Evolutionary conservation across 768 basidiomycete genomes (phyloP).

Genomic region (Leccinum variicolor): DNA sequence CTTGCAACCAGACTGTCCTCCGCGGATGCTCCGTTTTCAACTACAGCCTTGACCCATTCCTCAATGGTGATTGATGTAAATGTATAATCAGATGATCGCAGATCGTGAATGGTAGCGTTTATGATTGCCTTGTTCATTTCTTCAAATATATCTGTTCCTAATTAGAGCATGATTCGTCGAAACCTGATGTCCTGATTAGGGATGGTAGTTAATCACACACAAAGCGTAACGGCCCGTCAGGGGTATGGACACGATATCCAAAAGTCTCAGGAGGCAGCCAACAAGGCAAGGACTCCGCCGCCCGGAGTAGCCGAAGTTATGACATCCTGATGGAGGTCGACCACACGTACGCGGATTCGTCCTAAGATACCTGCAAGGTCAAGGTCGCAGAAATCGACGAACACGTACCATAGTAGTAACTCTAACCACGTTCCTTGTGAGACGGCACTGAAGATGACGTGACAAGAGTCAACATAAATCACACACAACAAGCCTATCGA

Average conservation of each 20-base stretch:
- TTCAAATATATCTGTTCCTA: background rate
- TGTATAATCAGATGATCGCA: background rate
- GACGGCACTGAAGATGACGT: no score
- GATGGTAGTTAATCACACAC: background rate
- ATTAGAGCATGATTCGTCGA: background rate
- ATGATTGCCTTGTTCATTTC: background rate
- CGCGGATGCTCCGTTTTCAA: conserved; percentile 33
- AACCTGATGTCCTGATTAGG: background rate
- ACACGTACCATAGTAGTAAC: background rate
- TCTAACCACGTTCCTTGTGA: background rate
- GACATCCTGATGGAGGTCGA: background rate
- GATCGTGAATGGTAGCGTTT: background rate
- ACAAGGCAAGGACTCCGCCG: background rate
- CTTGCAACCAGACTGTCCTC: conserved; percentile 32
- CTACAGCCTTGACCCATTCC: conserved; percentile 27
- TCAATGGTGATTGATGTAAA: conserved; percentile 24
- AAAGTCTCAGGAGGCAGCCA: background rate
- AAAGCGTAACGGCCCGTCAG: background rate
- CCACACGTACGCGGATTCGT: background rate
- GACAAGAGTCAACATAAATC: no score
- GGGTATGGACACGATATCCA: background rate
- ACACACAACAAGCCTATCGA: background rate
- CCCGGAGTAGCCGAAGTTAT: background rate
- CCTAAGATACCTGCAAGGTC: background rate
- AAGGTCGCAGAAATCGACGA: background rate